Percentiles rank a stretch among this genome's conserved stretches.
phyloP scores from a whole-genome alignment of 352 stramenopile species.

The Plasmopara viticola region DNA sequence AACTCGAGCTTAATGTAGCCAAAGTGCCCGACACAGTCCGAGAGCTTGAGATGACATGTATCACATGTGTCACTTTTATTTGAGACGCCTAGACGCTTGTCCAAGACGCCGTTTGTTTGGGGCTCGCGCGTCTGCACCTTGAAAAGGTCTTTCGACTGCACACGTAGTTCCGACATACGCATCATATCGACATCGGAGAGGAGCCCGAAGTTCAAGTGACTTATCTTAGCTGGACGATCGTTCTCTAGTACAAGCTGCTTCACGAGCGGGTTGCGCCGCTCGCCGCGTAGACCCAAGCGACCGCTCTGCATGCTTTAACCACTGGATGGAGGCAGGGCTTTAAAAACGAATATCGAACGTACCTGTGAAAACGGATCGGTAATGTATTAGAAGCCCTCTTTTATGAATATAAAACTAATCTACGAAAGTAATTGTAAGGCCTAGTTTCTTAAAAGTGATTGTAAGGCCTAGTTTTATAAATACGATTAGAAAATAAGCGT shows the following conservation, averaged over 20 bases:
- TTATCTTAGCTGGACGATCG: conserved; percentile 91
- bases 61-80: conserved; percentile 96
- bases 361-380: too few relatives aligned
- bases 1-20: conserved; percentile 97
- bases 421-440: too few relatives aligned
- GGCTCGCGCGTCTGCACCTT: conserved; percentile 93
- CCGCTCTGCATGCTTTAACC: conserved; percentile 28
- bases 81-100: conserved; percentile 95
- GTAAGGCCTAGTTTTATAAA: too few relatives aligned
- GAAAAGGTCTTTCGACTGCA: conserved; percentile 94
- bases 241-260: conserved; percentile 88
- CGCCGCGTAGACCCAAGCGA: conserved; percentile 22
- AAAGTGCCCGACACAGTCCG: conserved; percentile 98
- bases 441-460: too few relatives aligned
- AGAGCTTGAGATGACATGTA: conserved; percentile 87
- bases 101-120: conserved; percentile 90
- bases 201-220: conserved; percentile 96
- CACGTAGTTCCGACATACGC: conserved; percentile 92
- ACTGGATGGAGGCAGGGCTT: not conserved
- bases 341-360: not conserved
- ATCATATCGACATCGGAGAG: conserved; percentile 95
- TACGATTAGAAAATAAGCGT: too few relatives aligned
- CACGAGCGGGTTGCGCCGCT: conserved; percentile 80
- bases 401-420: not conserved
- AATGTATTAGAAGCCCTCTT: not conserved